Evolutionary conservation across 1,139 yeast genomes (phyloP), one percentile per base, ranked within the genome.

Genomic region (Candida tropicalis): DNA sequence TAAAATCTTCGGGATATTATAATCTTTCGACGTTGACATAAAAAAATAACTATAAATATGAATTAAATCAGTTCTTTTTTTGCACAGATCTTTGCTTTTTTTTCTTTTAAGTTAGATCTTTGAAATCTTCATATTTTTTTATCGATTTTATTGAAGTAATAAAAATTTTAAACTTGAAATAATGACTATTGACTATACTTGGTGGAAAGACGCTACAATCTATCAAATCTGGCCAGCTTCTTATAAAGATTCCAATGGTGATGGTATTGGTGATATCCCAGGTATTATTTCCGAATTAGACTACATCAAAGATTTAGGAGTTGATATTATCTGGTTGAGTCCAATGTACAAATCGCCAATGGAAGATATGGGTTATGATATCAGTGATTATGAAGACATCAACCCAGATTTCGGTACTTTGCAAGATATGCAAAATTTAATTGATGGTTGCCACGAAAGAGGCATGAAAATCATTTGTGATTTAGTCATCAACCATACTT

Each of bases 281-380:
- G 85, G 85, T 15, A 75, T 80, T 39, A 66, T 73, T 45, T 66
- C 75, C 27, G 70, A 73, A 26, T 66, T 79, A 46, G 82, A 77
- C 59, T 77, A 80, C 57, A 58, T 80, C 55, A 70, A 77, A 55
- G 62, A 62, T 15, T 65, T 80, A 36, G 84, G 84, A 2, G 68
- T 68, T 16, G 82, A 77, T 47, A 68, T 77, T 23, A 63, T 80
- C 33, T 80, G 85, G 85, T 61, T 79, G 46, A 74, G 77, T 23
- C 85, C 85, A 31, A 74, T 76, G 67, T 79, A 70, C 59, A 80
- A 76, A 48, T 75, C 82, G 2, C 85, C 85, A 3, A 80, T 76
- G 54, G 77, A 75, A 36, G 85, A 80, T 54, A 79, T 80, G 84
- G 85, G 85, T 2, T 80, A 80, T 57, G 85, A 80, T 54, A 77